A percentile compares a stretch with the other conserved stretches of the same genome.
Evolutionary conservation across 192 early-diverging fungal genomes (phyloP).

Genomic region (Backusella psychrophila): DNA sequence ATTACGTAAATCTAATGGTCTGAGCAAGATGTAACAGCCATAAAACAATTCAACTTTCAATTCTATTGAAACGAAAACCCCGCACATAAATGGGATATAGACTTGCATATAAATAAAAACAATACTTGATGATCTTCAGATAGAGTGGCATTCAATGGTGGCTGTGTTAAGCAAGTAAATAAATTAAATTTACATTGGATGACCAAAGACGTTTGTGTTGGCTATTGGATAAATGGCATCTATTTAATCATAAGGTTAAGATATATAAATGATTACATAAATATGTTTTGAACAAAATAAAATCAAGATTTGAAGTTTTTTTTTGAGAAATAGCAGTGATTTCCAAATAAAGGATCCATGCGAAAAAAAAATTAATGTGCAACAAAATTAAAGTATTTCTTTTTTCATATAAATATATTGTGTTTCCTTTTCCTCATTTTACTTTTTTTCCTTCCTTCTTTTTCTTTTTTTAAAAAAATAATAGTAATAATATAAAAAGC

Average conservation of each 20-base stretch:
- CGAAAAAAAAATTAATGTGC: neutral
- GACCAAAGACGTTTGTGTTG: neutral
- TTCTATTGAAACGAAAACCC: neutral
- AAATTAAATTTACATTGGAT: neutral
- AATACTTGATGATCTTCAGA: neutral
- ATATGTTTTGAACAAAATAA: neutral
- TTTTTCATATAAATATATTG: conserved; percentile 6
- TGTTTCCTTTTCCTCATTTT: neutral
- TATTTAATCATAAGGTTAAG: neutral
- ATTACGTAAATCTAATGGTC: neutral
- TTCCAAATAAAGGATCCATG: neutral
- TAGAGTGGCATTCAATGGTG: neutral
- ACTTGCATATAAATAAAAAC: neutral
- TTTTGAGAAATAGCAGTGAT: neutral
- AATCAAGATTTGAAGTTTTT: neutral
- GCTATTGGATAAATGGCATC: neutral
- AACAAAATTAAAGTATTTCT: neutral
- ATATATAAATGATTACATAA: neutral
- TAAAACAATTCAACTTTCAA: neutral
- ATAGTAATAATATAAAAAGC: too few relatives aligned
- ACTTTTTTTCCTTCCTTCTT: conserved; percentile 7
- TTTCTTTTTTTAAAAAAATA: neutral
- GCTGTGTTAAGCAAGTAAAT: neutral
- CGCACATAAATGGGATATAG: neutral
- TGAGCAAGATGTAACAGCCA: neutral